Percentiles rank a stretch among this genome's conserved stretches.
Conservation (phyloP, 208 protist genomes). For the Tritrichomonas musculus region DNA sequence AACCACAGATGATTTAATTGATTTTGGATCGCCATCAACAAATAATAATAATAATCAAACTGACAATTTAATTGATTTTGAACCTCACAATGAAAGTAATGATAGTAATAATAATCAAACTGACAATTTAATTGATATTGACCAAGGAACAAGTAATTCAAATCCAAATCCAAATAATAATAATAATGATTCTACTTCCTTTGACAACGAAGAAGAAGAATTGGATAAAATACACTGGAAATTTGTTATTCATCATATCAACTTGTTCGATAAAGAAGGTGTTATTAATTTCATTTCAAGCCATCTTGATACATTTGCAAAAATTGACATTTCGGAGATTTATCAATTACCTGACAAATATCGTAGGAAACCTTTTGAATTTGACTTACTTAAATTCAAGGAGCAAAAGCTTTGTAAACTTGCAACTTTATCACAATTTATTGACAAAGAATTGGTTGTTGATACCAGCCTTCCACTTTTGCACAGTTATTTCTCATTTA, state of each 20-base stretch:
- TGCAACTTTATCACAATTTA: background rate
- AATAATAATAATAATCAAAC: background rate
- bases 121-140: background rate
- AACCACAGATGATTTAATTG: too few relatives aligned
- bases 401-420: background rate
- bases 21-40: background rate
- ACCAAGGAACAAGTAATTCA: background rate
- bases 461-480: background rate
- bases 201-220: too few relatives aligned
- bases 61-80: background rate
- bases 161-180: too few relatives aligned
- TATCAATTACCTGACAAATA: background rate
- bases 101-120: background rate
- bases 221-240: background rate
- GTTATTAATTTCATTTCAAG: background rate
- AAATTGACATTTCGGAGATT: background rate
- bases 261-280: background rate
- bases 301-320: background rate
- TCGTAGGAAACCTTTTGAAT: too few relatives aligned
- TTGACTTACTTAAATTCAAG: background rate
- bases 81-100: background rate
- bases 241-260: background rate
- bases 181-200: too few relatives aligned
- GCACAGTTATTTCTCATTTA: background rate
- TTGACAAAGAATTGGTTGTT: background rate